These are phyloP conservation scores for Macrolepiota dolichaula DNA, from an alignment of 768 basidiomycete genomes.

Conservation along the genomic window DNA sequence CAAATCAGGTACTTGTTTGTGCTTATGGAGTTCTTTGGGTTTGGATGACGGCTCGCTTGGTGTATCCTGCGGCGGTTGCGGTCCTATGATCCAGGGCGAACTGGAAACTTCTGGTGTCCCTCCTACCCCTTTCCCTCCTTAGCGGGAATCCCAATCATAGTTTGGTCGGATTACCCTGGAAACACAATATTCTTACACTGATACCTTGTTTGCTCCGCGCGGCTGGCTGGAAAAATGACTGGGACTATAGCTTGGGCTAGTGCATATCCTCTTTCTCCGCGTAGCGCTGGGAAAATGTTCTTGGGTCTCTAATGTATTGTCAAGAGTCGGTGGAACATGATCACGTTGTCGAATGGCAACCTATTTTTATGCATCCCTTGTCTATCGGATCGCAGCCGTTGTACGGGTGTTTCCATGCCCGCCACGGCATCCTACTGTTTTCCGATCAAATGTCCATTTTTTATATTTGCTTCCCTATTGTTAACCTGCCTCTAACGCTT, in stretches of 20 bases:
- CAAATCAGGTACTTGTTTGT: constrained; percentile 6
- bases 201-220: too few relatives aligned
- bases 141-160: background rate
- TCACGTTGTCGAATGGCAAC: background rate
- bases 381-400: constrained; percentile 1
- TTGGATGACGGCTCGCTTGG: too few relatives aligned
- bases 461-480: background rate
- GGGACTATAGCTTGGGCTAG: too few relatives aligned
- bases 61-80: too few relatives aligned
- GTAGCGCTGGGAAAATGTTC: too few relatives aligned
- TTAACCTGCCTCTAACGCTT: background rate
- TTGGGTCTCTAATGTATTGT: too few relatives aligned
- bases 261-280: too few relatives aligned
- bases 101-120: background rate
- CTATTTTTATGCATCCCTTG: constrained; percentile 3
- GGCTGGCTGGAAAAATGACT: too few relatives aligned
- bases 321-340: background rate
- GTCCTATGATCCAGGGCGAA: too few relatives aligned
- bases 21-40: background rate
- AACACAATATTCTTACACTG: background rate
- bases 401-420: background rate
- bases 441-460: background rate
- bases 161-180: background rate
- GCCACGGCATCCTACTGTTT: background rate
- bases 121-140: too few relatives aligned